Base-by-base conservation (phyloP, 371 early-diverging fungal species). In the Mortierella sp. region DNA sequence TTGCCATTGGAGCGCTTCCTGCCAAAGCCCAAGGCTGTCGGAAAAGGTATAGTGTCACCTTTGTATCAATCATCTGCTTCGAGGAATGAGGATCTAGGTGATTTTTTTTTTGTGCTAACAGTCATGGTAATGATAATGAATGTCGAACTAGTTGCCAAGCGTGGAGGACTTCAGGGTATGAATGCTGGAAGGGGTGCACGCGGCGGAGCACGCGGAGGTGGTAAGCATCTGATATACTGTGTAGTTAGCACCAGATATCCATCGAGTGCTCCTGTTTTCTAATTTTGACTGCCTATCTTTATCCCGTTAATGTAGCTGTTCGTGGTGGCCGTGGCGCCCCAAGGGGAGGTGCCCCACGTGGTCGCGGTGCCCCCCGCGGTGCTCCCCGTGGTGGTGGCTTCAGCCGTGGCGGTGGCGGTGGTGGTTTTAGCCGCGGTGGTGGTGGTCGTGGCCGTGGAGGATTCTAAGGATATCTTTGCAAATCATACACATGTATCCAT, bases 1-100 rank as follows among this genome's bases (percentile, higher is more conserved):
- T 81, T 98, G 55, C 99, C 99, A 26, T 78, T 98, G 67, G 98
- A 98, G 64, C 88, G 97, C 55, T 98, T 98, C 88, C 79, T 98
- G 80, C 97, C 99, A 57, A 97, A 95, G 85, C 97, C 99, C 45
- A 92, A 92, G 84, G 81, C 78, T 30, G 81, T 84, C 27, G 84
- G 82, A 58, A 87, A 84, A 83, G 88, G 90, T 89, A 80, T 51
- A 81, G 58, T 5, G 14, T 34, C 26, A 41, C 1, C n/a, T n/a
- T n/a, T n/a, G n/a, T n/a, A n/a, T n/a, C n/a, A n/a, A n/a, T n/a
- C n/a, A n/a, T n/a, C n/a, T n/a, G n/a, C n/a, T n/a, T n/a, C n/a
- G n/a, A n/a, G n/a, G n/a, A n/a, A n/a, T n/a, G n/a, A n/a, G n/a
- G n/a, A n/a, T n/a, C n/a, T n/a, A n/a, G n/a, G n/a, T n/a, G n/a